phyloP scores from a whole-genome alignment of 2,329 filamentous ascomycete genomes.

The Colletotrichum karsti region DNA sequence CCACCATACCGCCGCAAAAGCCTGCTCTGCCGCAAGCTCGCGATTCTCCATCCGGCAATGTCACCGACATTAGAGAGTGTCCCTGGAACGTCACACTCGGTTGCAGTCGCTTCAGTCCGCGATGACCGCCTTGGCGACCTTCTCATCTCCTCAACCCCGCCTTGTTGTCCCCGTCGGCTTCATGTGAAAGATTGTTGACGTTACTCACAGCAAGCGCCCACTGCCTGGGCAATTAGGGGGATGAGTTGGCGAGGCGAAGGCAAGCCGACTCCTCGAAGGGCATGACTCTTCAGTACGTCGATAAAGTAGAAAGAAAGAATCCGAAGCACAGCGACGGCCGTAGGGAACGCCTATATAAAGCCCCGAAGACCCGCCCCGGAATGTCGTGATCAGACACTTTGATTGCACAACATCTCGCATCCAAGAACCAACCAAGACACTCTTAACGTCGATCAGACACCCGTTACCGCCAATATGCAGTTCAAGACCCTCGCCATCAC shows the following conservation, averaged over 20 bases:
- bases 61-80: conserved; percentile 4
- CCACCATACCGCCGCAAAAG: neutral
- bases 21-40: neutral
- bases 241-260: neutral
- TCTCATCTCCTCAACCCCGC: conserved; percentile 4
- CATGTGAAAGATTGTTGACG: conserved; percentile 12
- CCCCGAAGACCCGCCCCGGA: neutral
- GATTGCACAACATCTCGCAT: neutral
- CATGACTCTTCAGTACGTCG: neutral
- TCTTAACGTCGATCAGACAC: neutral
- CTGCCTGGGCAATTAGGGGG: neutral
- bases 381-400: conserved; percentile 5
- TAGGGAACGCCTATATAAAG: conserved; percentile 5
- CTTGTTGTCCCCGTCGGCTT: neutral
- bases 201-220: neutral
- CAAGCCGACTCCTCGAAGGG: neutral
- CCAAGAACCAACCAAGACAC: neutral
- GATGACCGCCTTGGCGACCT: conserved; percentile 7
- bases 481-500: conserved; percentile 30
- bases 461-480: conserved; percentile 34
- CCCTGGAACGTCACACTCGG: conserved; percentile 8
- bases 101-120: conserved; percentile 8
- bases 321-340: too few species aligned
- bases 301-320: neutral
- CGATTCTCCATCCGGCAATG: conserved; percentile 11